Evolutionary conservation across 2,329 filamentous ascomycete genomes (phyloP).

Genomic region (Exophiala lecanii-corni): DNA sequence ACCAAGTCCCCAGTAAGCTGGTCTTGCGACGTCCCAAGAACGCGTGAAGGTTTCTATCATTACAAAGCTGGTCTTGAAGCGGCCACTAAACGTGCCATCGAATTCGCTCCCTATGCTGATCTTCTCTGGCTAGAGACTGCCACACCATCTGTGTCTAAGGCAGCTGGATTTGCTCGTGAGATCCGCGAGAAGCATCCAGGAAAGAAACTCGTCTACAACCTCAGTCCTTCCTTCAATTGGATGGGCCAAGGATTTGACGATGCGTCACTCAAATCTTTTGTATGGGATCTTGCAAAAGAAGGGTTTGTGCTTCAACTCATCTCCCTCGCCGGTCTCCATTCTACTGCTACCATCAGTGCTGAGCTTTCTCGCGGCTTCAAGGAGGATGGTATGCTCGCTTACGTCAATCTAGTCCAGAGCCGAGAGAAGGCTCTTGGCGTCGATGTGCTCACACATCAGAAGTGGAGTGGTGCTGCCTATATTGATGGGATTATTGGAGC

Average conservation of each 20-base stretch:
- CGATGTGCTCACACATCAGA: constrained; percentile 93
- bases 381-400: constrained; percentile 90
- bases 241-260: constrained; percentile 89
- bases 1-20: constrained; percentile 69
- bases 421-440: constrained; percentile 86
- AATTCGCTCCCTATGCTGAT: constrained; percentile 88
- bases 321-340: constrained; percentile 60
- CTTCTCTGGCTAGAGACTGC: constrained; percentile 97
- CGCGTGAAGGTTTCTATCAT: constrained; percentile 90
- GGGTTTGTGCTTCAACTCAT: constrained; percentile 67
- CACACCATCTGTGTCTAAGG: constrained; percentile 76
- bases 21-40: constrained; percentile 87
- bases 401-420: constrained; percentile 88
- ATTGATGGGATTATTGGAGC: constrained; percentile 86
- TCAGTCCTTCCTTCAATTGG: constrained; percentile 98
- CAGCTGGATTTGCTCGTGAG: constrained; percentile 66
- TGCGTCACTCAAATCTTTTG: constrained; percentile 77
- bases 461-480: constrained; percentile 66
- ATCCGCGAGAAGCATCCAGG: constrained; percentile 66
- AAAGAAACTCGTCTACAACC: constrained; percentile 94
- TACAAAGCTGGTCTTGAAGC: constrained; percentile 65
- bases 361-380: constrained; percentile 81
- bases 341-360: constrained; percentile 58
- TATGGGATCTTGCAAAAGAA: constrained; percentile 92
- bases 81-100: constrained; percentile 87